Base-by-base conservation (phyloP, 805 yeast genomes). In the Kuraishia piskuri region DNA sequence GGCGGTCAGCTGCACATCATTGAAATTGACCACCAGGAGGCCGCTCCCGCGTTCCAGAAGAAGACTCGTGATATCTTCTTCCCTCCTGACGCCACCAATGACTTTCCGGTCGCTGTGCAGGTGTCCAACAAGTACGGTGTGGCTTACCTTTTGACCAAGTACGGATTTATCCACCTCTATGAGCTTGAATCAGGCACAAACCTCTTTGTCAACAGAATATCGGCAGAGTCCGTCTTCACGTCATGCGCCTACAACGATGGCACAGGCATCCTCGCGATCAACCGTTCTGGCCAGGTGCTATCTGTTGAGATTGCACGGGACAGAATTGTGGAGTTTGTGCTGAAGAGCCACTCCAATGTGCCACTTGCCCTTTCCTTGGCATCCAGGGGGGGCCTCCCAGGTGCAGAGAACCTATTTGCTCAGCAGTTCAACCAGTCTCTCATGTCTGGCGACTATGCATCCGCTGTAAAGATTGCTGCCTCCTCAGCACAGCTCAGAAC, bases 401-500 rank as follows among this genome's bases (percentile, higher is more conserved):
- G 99, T 59, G 99, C 98, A 50, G 99, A 94, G 68, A 84, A 83
- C 63, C 77, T 94, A 58, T 91, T 94, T 71, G 73, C 78, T 55
- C 96, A 90, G 71, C 98, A 92, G 72, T 94, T 94, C 73, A 95
- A 90, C 64, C 83, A 84, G 67, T 79, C 85, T 62, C 77, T 94
- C 63, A 80, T 82, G 59, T 83, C 83, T 61, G 97, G 97, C 61
- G 94, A 90, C 68, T 94, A 90, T 66, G 77, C 83, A 54, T 84
- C 85, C 62, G 99, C 99, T 52, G 99, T 98, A 50, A 90, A 90
- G 72, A 88, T 92, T 55, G 99, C 99, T 44, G 98, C 98, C 14
- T 85, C 96, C 44, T 88, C 96, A 17, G 90, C 89, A 53, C 90
- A 89, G 64, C 77, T 94, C 71, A 84, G 99, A 75, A 91, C 96